Conservation (phyloP, 192 early-diverging fungal species). For the Ramicandelaber brevisporus region DNA sequence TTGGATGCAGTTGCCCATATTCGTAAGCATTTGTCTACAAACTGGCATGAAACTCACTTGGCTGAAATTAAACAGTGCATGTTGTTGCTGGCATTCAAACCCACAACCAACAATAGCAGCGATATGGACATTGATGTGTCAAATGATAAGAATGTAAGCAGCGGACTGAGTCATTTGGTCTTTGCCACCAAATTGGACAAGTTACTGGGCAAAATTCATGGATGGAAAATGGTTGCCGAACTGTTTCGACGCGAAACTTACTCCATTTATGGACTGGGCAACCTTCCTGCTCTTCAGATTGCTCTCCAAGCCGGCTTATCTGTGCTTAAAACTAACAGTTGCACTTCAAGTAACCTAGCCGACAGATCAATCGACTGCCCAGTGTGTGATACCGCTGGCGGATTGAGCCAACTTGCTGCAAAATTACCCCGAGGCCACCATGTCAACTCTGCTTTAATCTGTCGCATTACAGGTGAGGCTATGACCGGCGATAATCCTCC, state of each 20-base stretch:
- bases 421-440: conserved; percentile 78
- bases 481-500: conserved; percentile 96
- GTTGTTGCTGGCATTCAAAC: conserved; percentile 63
- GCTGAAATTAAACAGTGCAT: conserved; percentile 73
- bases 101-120: conserved; percentile 46
- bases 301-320: conserved; percentile 88
- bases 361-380: conserved; percentile 88
- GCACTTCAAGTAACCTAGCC: conserved; percentile 29
- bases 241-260: conserved; percentile 75
- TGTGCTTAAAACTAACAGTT: conserved; percentile 75
- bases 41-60: conserved; percentile 49
- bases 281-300: conserved; percentile 59
- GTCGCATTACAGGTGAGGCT: conserved; percentile 66
- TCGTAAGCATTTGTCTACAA: conserved; percentile 53
- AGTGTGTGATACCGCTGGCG: conserved; percentile 62
- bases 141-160: neutral
- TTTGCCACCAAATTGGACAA: conserved; percentile 5
- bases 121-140: too few relatives aligned
- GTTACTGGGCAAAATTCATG: conserved; percentile 31
- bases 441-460: conserved; percentile 84
- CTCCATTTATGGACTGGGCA: conserved; percentile 65
- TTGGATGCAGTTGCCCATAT: conserved; percentile 65
- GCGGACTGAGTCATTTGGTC: neutral
- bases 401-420: conserved; percentile 62
- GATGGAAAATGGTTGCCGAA: conserved; percentile 54